Conservation (phyloP, 257 asterid species). For the Marsdenia floribunda region DNA sequence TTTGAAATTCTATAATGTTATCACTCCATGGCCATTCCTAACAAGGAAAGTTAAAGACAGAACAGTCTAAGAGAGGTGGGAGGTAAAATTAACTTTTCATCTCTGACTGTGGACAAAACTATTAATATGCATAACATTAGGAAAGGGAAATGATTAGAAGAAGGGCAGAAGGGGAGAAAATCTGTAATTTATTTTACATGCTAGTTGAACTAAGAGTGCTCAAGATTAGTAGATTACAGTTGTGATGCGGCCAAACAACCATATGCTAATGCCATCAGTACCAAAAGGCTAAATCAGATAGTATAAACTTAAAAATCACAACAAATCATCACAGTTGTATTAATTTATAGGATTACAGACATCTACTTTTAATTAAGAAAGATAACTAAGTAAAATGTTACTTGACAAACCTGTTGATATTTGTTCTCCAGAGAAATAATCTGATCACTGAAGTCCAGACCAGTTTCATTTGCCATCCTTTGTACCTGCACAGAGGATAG, state of each 20-base stretch:
- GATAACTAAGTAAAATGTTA: slow-evolving; percentile 2
- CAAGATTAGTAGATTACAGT: neutral
- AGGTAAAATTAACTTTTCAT: neutral
- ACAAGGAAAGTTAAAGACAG: neutral
- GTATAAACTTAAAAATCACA: neutral
- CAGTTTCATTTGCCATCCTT: slow-evolving; percentile 91
- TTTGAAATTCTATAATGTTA: neutral
- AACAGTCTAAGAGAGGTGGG: neutral
- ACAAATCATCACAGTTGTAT: neutral
- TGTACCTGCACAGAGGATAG: slow-evolving; percentile 53
- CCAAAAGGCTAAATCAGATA: neutral
- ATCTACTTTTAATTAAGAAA: neutral
- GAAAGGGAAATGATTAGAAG: neutral
- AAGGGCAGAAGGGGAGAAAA: neutral
- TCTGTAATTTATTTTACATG: neutral
- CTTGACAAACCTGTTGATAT: slow-evolving; percentile 67
- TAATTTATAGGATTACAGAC: neutral
- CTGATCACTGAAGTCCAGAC: slow-evolving; percentile 79
- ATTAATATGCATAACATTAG: neutral
- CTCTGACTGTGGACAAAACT: neutral
- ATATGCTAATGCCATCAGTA: neutral
- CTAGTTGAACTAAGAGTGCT: neutral
- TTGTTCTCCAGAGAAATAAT: slow-evolving; percentile 68
- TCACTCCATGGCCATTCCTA: neutral
- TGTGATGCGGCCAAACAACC: neutral